A percentile compares a stretch with the other conserved stretches of the same genome.
These are phyloP conservation scores for Brassica nigra DNA, from an alignment of 345 rosid species.

Conservation along the genomic window DNA sequence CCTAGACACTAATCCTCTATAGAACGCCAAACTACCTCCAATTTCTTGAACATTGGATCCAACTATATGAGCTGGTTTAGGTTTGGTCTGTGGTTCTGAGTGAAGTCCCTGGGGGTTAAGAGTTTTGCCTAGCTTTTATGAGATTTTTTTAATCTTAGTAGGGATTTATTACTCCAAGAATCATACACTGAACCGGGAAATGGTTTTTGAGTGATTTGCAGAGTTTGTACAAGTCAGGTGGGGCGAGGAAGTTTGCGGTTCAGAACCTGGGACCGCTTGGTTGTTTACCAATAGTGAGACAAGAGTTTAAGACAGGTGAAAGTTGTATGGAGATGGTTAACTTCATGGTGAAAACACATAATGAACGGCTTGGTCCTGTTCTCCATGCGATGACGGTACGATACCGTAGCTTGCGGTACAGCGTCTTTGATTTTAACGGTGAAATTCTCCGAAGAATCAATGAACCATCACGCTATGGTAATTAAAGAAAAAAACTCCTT, in stretches of 20 bases:
- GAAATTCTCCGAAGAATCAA: conserved; percentile 33
- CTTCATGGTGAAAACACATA: conserved; percentile 34
- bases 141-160: neutral
- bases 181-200: conserved; percentile 4
- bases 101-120: no score
- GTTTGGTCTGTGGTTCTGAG: no score
- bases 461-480: conserved; percentile 30
- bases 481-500: neutral
- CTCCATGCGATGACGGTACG: neutral
- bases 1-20: no score
- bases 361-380: conserved; percentile 13
- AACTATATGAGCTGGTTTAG: no score
- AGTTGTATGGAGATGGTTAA: conserved; percentile 30
- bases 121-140: neutral
- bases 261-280: conserved; percentile 40
- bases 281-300: conserved; percentile 36
- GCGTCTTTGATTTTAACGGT: conserved; percentile 34
- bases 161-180: no score
- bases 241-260: conserved; percentile 43
- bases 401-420: conserved; percentile 23
- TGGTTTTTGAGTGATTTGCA: neutral
- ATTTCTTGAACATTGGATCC: no score
- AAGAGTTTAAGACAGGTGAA: conserved; percentile 33
- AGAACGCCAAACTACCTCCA: no score
- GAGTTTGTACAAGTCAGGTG: conserved; percentile 34